Evolutionary conservation across 2,329 filamentous ascomycete species (phyloP).

Genomic region (Daldinia sp.): DNA sequence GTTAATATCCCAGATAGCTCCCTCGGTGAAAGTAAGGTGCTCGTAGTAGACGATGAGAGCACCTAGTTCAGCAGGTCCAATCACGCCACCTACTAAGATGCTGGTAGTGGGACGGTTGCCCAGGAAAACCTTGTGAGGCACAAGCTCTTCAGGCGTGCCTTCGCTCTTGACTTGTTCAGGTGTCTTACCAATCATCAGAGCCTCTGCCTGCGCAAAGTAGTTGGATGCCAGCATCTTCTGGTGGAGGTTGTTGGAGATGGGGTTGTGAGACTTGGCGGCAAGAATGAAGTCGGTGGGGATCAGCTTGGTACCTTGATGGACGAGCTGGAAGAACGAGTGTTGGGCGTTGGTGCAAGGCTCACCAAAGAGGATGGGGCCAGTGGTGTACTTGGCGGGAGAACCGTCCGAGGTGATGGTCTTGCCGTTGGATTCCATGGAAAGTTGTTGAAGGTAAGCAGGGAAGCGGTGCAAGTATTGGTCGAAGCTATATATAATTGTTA

Average conservation of each 20-base stretch:
- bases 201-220: slow-evolving; percentile 89
- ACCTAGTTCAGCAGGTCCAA: slow-evolving; percentile 91
- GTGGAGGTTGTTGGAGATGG: slow-evolving; percentile 88
- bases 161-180: slow-evolving; percentile 81
- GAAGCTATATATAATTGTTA: slow-evolving; percentile 64
- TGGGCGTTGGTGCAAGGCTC: slow-evolving; percentile 99
- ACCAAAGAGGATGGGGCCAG: slow-evolving; percentile 93
- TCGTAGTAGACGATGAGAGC: slow-evolving; percentile 99
- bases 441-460: slow-evolving; percentile 97
- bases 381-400: slow-evolving; percentile 95
- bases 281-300: slow-evolving; percentile 99
- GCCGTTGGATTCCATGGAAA: slow-evolving; percentile 99
- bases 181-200: slow-evolving; percentile 90
- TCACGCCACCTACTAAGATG: slow-evolving; percentile 87
- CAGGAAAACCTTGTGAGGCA: slow-evolving; percentile 99
- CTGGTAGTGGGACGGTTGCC: slow-evolving; percentile 97
- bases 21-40: slow-evolving; percentile 97
- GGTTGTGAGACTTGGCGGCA: slow-evolving; percentile 96
- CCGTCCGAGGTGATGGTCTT: slow-evolving; percentile 94
- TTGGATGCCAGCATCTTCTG: slow-evolving; percentile 96
- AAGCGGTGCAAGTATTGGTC: slow-evolving; percentile 99
- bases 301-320: slow-evolving; percentile 98
- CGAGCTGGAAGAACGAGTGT: slow-evolving; percentile 99
- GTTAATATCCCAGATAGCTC: slow-evolving; percentile 99
- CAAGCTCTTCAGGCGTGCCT: slow-evolving; percentile 75